Conservation (phyloP, 2,329 filamentous ascomycete species). For the Penicillium italicum region DNA sequence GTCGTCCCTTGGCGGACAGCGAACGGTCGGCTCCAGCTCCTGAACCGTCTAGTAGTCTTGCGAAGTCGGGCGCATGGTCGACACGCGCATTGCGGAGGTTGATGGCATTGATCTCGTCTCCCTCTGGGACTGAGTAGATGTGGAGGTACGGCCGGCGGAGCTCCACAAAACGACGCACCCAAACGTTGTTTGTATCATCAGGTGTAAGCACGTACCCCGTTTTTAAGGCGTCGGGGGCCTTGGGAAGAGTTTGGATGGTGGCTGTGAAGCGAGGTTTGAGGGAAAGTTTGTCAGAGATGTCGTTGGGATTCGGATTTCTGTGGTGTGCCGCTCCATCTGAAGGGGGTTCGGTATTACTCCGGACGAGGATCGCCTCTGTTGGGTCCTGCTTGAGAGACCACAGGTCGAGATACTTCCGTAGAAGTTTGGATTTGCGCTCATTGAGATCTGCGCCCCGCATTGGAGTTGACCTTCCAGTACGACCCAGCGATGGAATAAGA, state of each 20-base stretch:
- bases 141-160: conserved; percentile 87
- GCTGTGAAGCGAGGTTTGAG: conserved; percentile 65
- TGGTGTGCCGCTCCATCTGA: conserved; percentile 33
- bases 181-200: conserved; percentile 70
- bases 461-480: conserved; percentile 37
- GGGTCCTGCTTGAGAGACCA: conserved; percentile 43
- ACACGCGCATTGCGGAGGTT: conserved; percentile 86
- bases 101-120: conserved; percentile 85
- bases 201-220: conserved; percentile 84
- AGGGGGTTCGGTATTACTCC: conserved; percentile 45
- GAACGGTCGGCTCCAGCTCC: conserved; percentile 36
- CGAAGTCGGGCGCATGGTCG: conserved; percentile 84
- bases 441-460: conserved; percentile 34
- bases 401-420: conserved; percentile 42
- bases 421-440: conserved; percentile 38
- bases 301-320: conserved; percentile 25
- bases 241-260: conserved; percentile 71
- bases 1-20: conserved; percentile 46
- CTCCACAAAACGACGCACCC: conserved; percentile 91
- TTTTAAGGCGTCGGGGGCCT: conserved; percentile 78
- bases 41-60: conserved; percentile 64
- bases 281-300: conserved; percentile 31
- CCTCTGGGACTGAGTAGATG: conserved; percentile 77
- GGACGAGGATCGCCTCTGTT: conserved; percentile 44
- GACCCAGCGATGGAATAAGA: conserved; percentile 34